Evolutionary conservation across 768 basidiomycete species (phyloP), one percentile per base, ranked within the genome.

Genomic region (Agaricus sinodeliciosus): DNA sequence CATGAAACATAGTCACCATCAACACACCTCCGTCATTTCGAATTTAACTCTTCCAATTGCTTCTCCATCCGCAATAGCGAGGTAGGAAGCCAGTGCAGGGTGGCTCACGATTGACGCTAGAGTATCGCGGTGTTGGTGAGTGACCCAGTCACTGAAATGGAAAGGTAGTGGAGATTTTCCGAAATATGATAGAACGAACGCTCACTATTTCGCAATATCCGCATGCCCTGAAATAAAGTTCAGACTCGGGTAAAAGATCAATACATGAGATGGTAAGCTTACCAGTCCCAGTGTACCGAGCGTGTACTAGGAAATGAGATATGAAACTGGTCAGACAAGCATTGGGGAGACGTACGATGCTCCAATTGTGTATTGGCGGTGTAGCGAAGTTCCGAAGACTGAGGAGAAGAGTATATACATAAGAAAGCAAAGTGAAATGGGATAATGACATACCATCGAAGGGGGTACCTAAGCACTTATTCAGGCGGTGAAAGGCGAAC

Each of bases 61-160:
- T 67, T 97, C 94, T 2, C 93, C 92, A 58, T 99, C 95, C 12
- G 94, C 94, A 61, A 98, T 83, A 1, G 94, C 85, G 43, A 97
- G 75, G 65, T 87, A 99, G 2, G 90, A 90, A 12, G 84, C 73
- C 51, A 99, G 71, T 0, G 90, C 78, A 3, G 92, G 80, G 66
- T 99, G 96, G 2, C 95, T 93, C 42, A 94, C 84, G 57, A 98
- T 94, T 8, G 94, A 88, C 19, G 94, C 74, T 56, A 91, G 72
- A n/a, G 93, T 94, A 67, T 98, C 95, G 39, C 95, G 84, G 71
- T 97, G 94, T 64, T 97, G 95, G 69, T 97, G 92, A 6, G 93
- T 96, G 43, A 95, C 69, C 95, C 95, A 98, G 65, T 98, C 95
- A 69, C 95, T 98, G 63, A 15, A 28, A 36, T 16, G 9, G 48